Percentiles rank a stretch among this genome's conserved stretches.
These are phyloP conservation scores for Pichia sp. DNA, from an alignment of 1,139 yeast genomes.

Conservation along the genomic window DNA sequence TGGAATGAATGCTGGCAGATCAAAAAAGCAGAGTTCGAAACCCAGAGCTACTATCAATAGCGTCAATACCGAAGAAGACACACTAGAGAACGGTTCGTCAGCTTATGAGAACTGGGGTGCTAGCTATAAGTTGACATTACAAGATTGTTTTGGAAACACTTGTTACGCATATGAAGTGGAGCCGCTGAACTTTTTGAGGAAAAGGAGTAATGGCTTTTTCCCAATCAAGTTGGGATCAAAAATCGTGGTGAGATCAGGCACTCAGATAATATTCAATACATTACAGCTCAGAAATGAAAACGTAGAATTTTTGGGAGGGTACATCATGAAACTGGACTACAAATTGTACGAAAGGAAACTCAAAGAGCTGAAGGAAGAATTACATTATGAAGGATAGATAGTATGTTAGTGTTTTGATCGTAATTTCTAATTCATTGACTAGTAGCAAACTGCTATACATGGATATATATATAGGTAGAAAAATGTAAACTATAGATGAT, in stretches of 20 bases:
- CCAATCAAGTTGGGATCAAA: slow-evolving; percentile 37
- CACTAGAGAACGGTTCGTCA: slow-evolving; percentile 11
- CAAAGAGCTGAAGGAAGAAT: slow-evolving; percentile 24
- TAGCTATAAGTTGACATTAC: slow-evolving; percentile 37
- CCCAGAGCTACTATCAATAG: slow-evolving; percentile 23
- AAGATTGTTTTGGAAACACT: slow-evolving; percentile 36
- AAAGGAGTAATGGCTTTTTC: slow-evolving; percentile 22
- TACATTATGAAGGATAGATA: slow-evolving; percentile 22
- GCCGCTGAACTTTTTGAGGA: slow-evolving; percentile 29
- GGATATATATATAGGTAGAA: neutral
- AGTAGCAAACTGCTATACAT: slow-evolving; percentile 1
- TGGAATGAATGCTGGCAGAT: neutral
- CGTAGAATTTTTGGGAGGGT: slow-evolving; percentile 35
- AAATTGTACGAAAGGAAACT: slow-evolving; percentile 31
- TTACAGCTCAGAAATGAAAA: slow-evolving; percentile 24
- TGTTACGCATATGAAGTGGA: slow-evolving; percentile 38
- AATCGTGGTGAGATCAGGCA: slow-evolving; percentile 30
- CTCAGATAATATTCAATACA: slow-evolving; percentile 25
- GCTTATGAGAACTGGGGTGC: slow-evolving; percentile 10
- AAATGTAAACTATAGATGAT: neutral
- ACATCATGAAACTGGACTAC: slow-evolving; percentile 33
- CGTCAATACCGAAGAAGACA: slow-evolving; percentile 24
- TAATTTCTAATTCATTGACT: neutral
- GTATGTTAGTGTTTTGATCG: neutral
- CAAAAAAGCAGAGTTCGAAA: neutral